Evolutionary conservation across 2,329 filamentous ascomycete genomes (phyloP).

Genomic region (Diaporthe ilicicola): DNA sequence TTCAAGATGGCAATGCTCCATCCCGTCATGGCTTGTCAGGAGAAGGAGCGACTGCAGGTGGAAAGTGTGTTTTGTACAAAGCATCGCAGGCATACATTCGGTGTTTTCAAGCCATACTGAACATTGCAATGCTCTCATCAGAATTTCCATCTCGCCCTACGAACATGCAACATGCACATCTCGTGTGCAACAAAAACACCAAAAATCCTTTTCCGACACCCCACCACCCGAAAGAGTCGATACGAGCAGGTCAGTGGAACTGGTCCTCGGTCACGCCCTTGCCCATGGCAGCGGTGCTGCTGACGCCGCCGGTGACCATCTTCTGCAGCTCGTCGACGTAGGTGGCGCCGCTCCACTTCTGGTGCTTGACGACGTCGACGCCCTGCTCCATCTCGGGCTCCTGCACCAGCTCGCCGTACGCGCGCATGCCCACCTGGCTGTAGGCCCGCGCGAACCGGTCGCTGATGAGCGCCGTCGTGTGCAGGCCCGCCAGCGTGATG

Average conservation of each 20-base stretch:
- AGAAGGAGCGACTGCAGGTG: no score
- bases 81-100: not conserved
- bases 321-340: slow-evolving; percentile 95
- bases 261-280: slow-evolving; percentile 98
- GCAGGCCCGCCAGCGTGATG: slow-evolving; percentile 97
- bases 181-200: not conserved
- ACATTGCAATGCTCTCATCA: no score
- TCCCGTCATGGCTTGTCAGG: not conserved
- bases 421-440: slow-evolving; percentile 85
- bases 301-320: slow-evolving; percentile 95
- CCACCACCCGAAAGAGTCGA: not conserved
- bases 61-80: no score
- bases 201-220: no score
- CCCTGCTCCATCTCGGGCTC: slow-evolving; percentile 94
- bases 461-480: slow-evolving; percentile 92
- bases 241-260: slow-evolving; percentile 66
- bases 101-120: no score
- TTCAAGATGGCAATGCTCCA: not conserved
- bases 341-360: slow-evolving; percentile 97
- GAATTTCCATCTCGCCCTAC: not conserved
- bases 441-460: slow-evolving; percentile 89
- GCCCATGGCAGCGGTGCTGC: slow-evolving; percentile 94
- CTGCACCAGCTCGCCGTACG: slow-evolving; percentile 96
- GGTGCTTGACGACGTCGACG: slow-evolving; percentile 96
- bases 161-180: not conserved